Percentiles rank a stretch among this genome's conserved stretches.
phyloP scores from a whole-genome alignment of 345 rosid species.

The Laguncularia racemosa region DNA sequence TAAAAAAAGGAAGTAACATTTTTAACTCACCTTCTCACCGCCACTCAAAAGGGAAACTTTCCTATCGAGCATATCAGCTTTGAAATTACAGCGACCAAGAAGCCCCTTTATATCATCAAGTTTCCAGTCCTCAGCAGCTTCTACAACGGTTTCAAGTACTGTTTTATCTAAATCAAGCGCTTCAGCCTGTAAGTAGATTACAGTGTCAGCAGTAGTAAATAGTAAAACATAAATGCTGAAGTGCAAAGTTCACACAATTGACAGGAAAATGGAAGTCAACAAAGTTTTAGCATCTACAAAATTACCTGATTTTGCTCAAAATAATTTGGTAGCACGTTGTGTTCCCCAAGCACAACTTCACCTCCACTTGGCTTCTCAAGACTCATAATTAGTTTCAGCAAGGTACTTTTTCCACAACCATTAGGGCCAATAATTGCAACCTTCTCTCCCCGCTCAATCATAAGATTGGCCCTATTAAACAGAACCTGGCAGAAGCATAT shows the following conservation, averaged over 20 bases:
- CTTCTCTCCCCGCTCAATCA: constrained; percentile 80
- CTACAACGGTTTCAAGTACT: constrained; percentile 78
- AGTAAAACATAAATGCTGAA: not conserved
- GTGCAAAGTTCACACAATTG: no score
- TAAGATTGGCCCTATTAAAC: constrained; percentile 61
- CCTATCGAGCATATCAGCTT: constrained; percentile 89
- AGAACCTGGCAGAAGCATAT: constrained; percentile 41
- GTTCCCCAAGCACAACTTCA: constrained; percentile 75
- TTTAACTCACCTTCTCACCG: constrained; percentile 69
- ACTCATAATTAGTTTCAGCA: constrained; percentile 79
- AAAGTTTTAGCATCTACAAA: constrained; percentile 4
- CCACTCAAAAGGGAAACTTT: constrained; percentile 90
- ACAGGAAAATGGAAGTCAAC: no score
- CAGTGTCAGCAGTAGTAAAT: constrained; percentile 2
- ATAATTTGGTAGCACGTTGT: constrained; percentile 92
- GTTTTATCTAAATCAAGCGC: constrained; percentile 89
- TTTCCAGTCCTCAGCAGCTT: constrained; percentile 93
- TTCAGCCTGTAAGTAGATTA: constrained; percentile 51
- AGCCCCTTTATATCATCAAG: constrained; percentile 92
- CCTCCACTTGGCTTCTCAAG: constrained; percentile 65
- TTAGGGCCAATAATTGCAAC: constrained; percentile 90
- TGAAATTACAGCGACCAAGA: constrained; percentile 96
- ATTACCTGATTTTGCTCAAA: constrained; percentile 96
- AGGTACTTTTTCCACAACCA: constrained; percentile 93
- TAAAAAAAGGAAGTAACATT: not conserved